Conservation (phyloP, 2,329 filamentous ascomycete species). For the Aurifilum marmelostoma region DNA sequence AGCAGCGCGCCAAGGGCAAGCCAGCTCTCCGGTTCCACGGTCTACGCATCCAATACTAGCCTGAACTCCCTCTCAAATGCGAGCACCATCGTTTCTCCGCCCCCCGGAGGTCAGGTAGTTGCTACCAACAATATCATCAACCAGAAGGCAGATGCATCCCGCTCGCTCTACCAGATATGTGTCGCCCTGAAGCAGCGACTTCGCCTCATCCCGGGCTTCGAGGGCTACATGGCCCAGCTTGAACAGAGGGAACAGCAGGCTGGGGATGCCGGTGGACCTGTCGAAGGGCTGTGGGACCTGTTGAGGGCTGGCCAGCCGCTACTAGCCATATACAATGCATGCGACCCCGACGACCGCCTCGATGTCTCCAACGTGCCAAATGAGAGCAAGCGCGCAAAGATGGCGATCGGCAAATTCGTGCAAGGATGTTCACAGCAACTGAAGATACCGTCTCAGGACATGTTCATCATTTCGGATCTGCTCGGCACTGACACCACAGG, state of each 20-base stretch:
- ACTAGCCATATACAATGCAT: conserved; percentile 84
- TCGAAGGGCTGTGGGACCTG: conserved; percentile 88
- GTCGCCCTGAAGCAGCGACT: conserved; percentile 81
- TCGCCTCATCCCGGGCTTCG: conserved; percentile 81
- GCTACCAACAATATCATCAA: conserved; percentile 96
- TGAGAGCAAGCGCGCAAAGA: conserved; percentile 80
- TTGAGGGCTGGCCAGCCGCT: conserved; percentile 83
- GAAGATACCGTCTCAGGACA: conserved; percentile 76
- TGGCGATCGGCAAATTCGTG: conserved; percentile 89
- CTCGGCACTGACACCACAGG: conserved; percentile 95
- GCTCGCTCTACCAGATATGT: conserved; percentile 95
- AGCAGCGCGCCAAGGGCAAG: conserved; percentile 59
- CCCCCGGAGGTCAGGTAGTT: conserved; percentile 65
- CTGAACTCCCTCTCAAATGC: conserved; percentile 52
- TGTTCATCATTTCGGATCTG: conserved; percentile 89
- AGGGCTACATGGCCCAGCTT: conserved; percentile 72
- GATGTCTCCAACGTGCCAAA: conserved; percentile 63
- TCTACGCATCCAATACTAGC: conserved; percentile 57
- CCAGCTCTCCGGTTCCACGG: conserved; percentile 65
- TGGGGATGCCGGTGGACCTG: conserved; percentile 70
- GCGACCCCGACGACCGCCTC: conserved; percentile 71
- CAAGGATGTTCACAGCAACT: conserved; percentile 85
- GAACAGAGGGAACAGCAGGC: conserved; percentile 67
- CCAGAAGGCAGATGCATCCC: conserved; percentile 87
- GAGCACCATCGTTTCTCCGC: conserved; percentile 44